These are phyloP conservation scores for Ceratocystis cacaofunesta DNA, from an alignment of 2,329 filamentous ascomycete species.

Conservation along the genomic window DNA sequence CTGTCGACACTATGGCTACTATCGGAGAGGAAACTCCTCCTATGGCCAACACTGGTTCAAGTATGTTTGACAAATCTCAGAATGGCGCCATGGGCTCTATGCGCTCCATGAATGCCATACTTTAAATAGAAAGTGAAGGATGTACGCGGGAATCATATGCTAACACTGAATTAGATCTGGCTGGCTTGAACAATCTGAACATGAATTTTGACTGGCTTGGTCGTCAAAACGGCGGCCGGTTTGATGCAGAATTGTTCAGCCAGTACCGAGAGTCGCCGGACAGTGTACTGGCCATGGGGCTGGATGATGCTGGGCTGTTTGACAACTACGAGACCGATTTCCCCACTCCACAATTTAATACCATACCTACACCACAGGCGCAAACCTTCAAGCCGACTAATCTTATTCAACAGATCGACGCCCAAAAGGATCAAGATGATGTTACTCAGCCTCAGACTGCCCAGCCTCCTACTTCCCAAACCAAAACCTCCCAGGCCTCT, in stretches of 20 bases:
- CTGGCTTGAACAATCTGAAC: slow-evolving; percentile 20
- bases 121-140: background rate
- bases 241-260: slow-evolving; percentile 82
- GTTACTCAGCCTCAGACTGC: slow-evolving; percentile 26
- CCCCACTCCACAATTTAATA: slow-evolving; percentile 68
- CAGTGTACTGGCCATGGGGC: slow-evolving; percentile 47
- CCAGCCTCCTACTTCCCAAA: too few relatives aligned
- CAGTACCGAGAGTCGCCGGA: slow-evolving; percentile 86
- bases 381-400: slow-evolving; percentile 7
- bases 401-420: slow-evolving; percentile 13
- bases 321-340: slow-evolving; percentile 69
- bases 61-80: slow-evolving; percentile 9
- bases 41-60: slow-evolving; percentile 22
- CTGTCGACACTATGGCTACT: slow-evolving; percentile 45
- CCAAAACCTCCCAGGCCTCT: too few relatives aligned
- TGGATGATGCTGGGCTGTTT: slow-evolving; percentile 29
- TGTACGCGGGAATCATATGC: slow-evolving; percentile 9
- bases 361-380: slow-evolving; percentile 26
- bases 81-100: background rate
- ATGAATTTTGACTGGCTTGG: slow-evolving; percentile 56
- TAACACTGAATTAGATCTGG: slow-evolving; percentile 14
- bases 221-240: slow-evolving; percentile 69
- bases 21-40: slow-evolving; percentile 45
- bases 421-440: slow-evolving; percentile 47
- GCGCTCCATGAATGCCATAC: background rate